Percentiles rank a stretch among this genome's conserved stretches.
Evolutionary conservation across 352 stramenopile genomes (phyloP).

Genomic region (Phytophthora agathidicida): DNA sequence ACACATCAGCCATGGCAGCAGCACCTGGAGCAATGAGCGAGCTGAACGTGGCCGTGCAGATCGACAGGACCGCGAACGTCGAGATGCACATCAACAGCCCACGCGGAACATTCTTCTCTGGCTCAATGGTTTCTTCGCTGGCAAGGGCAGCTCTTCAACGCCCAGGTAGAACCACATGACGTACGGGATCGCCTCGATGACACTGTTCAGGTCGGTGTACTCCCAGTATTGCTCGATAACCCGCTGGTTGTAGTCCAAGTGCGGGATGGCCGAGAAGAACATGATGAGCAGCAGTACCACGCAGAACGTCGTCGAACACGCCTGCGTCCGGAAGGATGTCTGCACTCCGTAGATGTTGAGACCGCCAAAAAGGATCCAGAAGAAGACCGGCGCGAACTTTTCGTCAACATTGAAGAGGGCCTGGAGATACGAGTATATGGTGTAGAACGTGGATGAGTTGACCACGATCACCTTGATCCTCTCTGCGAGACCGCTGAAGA

Average conservation of each 20-base stretch:
- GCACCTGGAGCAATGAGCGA: conserved; percentile 51
- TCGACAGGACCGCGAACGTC: conserved; percentile 54
- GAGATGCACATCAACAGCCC: conserved; percentile 51
- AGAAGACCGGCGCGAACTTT: conserved; percentile 43
- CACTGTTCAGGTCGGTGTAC: conserved; percentile 44
- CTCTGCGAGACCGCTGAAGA: conserved; percentile 42
- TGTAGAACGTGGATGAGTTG: conserved; percentile 46
- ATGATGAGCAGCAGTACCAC: conserved; percentile 56
- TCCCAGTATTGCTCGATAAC: conserved; percentile 53
- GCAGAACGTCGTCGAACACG: conserved; percentile 47
- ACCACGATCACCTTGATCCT: conserved; percentile 59
- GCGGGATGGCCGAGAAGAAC: conserved; percentile 44
- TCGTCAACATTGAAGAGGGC: conserved; percentile 34
- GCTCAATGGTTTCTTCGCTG: conserved; percentile 17
- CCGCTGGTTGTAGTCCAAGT: conserved; percentile 57
- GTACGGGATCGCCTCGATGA: conserved; percentile 58
- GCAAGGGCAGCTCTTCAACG: conserved; percentile 21
- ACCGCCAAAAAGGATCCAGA: conserved; percentile 50
- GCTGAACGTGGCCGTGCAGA: conserved; percentile 58
- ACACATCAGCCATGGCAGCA: conserved; percentile 37
- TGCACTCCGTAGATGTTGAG: conserved; percentile 58
- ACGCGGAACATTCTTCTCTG: too few species aligned
- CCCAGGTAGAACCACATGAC: conserved; percentile 59
- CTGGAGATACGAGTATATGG: too few species aligned
- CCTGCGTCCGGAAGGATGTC: conserved; percentile 58